These are phyloP conservation scores for Alternaria incomplexa DNA, from an alignment of 2,329 filamentous ascomycete species.

Conservation along the genomic window DNA sequence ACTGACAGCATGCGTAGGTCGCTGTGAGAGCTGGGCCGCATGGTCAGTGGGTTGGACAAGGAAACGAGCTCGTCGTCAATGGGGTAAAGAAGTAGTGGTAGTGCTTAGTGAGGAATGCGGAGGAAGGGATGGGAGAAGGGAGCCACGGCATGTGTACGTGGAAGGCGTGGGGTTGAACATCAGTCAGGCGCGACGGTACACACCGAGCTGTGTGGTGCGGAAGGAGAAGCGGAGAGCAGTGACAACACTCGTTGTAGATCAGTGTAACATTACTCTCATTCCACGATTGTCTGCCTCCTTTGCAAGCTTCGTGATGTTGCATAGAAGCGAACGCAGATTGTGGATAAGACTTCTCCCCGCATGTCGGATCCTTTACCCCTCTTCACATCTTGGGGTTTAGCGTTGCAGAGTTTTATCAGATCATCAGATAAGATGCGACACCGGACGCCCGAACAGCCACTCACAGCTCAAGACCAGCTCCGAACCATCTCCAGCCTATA, in stretches of 20 bases:
- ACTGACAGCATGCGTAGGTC: slow-evolving; percentile 13
- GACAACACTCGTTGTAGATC: background rate
- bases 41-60: background rate
- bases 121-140: too few relatives aligned
- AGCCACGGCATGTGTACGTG: background rate
- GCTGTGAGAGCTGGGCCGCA: slow-evolving; percentile 18
- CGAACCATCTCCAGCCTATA: slow-evolving; percentile 7
- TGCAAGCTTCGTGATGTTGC: background rate
- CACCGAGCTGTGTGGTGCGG: background rate
- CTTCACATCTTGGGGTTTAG: background rate
- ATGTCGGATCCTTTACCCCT: background rate
- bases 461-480: background rate
- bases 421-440: slow-evolving; percentile 26
- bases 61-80: slow-evolving; percentile 5
- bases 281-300: rapidly evolving
- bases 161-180: background rate
- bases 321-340: background rate
- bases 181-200: background rate
- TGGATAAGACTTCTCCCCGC: background rate
- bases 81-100: slow-evolving; percentile 14
- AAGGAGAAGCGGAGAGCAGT: background rate
- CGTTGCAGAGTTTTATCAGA: slow-evolving; percentile 15
- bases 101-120: background rate
- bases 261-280: background rate
- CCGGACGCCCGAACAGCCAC: slow-evolving; percentile 2